Base-by-base conservation (phyloP, 1,139 yeast genomes). In the Zygoascus sp. region DNA sequence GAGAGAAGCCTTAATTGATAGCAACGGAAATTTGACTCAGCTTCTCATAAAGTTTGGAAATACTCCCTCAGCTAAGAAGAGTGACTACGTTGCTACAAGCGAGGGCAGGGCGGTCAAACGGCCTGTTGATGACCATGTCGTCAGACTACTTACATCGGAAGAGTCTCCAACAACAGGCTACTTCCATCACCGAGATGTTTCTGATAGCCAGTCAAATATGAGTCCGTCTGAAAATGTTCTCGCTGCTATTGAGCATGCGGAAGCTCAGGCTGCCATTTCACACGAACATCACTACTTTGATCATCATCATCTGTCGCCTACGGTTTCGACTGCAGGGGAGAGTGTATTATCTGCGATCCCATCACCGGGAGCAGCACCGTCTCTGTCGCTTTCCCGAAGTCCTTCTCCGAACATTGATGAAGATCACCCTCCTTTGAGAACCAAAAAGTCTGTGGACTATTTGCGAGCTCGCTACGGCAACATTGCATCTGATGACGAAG, bases 21-120 rank as follows among this genome's bases (percentile, higher is more conserved):
- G 59, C 23, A 65, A 67, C 47, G 46, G 47, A 8, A 46, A 43
- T 20, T 30, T 61, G 3, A 52, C 65, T 1, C 43, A 47, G 10
- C 48, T 53, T 34, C 50, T 67, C 34, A 51, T 65, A 2, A 48
- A 55, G 8, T 66, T 55, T 57, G 64, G 70, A 3, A 51, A 52
- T 3, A 46, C 47, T 15, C 53, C 55, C 2, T 27, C 41, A 5
- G 22, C 41, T 5, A 37, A 28, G 13, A 35, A 25, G n/a, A 25
- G 32, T 13, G 27, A 42, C 17, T 25, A 27, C 9, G 16, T 27
- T 27, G 23, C 19, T 7, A 21, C 35, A 13, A 27, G 40, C 21
- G 32, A 28, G 6, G 39, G 39, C 10, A 20, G 16, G 13, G 25
- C 20, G 15, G 20, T 13, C 5, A 35, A 35, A 16, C 19, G 25